Evolutionary conservation across 2,329 filamentous ascomycete genomes (phyloP), one percentile per base, ranked within the genome.

Genomic region (Sordariomycetes sp.): DNA sequence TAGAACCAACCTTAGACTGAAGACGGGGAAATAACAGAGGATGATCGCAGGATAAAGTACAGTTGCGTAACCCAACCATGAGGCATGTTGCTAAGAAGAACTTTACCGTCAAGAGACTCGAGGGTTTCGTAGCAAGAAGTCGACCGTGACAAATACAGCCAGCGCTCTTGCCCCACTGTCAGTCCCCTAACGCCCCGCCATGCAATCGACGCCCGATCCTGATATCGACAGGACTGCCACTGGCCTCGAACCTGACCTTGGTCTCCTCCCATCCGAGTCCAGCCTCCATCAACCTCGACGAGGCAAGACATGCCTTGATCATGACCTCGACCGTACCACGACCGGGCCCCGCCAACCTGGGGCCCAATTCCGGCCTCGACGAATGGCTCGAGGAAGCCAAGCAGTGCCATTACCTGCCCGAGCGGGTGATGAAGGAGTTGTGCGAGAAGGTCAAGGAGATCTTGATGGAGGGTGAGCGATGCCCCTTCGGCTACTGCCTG

Each of bases 371-470:
- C 25, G 86, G 86, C 11, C 79, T 93, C 21, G 86, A 95, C 57
- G 88, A 96, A 64, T 98, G 92, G 92, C 73, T 98, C 21, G 85
- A 92, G 55, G 85, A 93, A 59, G 92, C 92, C 29, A 95, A 94
- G 63, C 84, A 92, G 61, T 96, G 92, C 66, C 92, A 94, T 59
- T 95, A 96, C 58, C 74, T 98, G 34, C 92, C 92, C 32, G 92
- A 98, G 63, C 67, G 81, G 42, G 86, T 93, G 52, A 98, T 98
- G 92, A 98, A 98, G 71, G 85, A 94, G 59, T 73, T 98, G 32
- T 98, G 92, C 59, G 92, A 98, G 66, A 94, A 94, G 55, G 92
- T 96, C 40, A 98, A 98, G 68, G 92, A 96, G 63, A 93, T 86
- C 45, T 72, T 98, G 50, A 98, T 98, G 92, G 92, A 98, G 71